Conservation (phyloP, 257 asterid genomes). For the Rehmannia glutinosa region DNA sequence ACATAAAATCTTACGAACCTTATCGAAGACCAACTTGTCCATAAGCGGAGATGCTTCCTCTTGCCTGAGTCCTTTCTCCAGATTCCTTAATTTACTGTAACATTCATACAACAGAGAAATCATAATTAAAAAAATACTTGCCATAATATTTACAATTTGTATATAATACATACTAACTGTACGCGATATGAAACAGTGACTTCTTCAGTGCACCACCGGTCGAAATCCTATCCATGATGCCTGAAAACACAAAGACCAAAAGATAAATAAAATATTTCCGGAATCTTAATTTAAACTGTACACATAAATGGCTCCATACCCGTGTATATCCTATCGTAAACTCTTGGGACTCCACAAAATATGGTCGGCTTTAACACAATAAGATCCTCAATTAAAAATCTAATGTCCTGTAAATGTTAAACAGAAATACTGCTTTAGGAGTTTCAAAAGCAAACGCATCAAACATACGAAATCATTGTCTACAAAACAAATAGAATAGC, state of each 20-base stretch:
- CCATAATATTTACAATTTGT: background rate
- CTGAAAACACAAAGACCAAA: slow-evolving; percentile 17
- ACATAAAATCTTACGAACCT: slow-evolving; percentile 35
- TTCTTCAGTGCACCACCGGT: slow-evolving; percentile 75
- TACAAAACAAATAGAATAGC: background rate
- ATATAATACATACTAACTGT: slow-evolving; percentile 55
- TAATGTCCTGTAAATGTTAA: slow-evolving; percentile 65
- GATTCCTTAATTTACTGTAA: slow-evolving; percentile 80
- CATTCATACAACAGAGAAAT: too few species aligned
- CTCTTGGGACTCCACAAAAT: slow-evolving; percentile 94
- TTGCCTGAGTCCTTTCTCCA: slow-evolving; percentile 75
- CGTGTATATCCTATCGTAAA: slow-evolving; percentile 73
- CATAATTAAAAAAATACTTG: too few species aligned
- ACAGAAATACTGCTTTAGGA: background rate
- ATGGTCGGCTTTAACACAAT: slow-evolving; percentile 71
- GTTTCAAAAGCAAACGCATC: background rate
- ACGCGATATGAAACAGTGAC: slow-evolving; percentile 67
- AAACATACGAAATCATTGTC: background rate
- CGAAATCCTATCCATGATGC: slow-evolving; percentile 69
- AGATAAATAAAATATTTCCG: background rate
- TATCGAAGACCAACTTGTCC: slow-evolving; percentile 79
- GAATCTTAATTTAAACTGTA: background rate
- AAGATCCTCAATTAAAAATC: slow-evolving; percentile 87
- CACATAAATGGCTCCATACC: slow-evolving; percentile 31
- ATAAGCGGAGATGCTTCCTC: slow-evolving; percentile 85